A percentile compares a stretch with the other conserved stretches of the same genome.
Evolutionary conservation across 768 basidiomycete species (phyloP).

Genomic region (Pluteus cervinus): DNA sequence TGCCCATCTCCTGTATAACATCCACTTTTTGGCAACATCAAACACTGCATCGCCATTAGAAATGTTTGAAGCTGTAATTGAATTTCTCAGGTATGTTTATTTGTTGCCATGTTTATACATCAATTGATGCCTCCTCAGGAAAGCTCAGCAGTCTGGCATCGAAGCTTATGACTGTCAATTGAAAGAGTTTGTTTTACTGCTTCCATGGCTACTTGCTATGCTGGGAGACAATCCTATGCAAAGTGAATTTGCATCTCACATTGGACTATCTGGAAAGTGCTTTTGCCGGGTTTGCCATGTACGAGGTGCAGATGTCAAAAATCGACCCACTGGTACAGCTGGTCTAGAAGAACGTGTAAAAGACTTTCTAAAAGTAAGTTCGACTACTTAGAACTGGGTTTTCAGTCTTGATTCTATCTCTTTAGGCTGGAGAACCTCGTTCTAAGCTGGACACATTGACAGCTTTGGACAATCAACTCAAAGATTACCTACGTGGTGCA

Average conservation of each 20-base stretch:
- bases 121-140: constrained; percentile 10
- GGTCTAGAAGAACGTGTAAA: constrained; percentile 14
- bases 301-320: constrained; percentile 13
- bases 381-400: background rate
- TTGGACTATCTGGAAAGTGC: constrained; percentile 28
- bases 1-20: constrained; percentile 25
- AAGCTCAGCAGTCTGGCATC: constrained; percentile 22
- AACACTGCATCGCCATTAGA: constrained; percentile 35
- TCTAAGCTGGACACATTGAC: constrained; percentile 10
- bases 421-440: constrained; percentile 12
- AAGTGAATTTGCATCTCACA: constrained; percentile 38
- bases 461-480: constrained; percentile 13
- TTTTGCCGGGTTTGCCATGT: constrained; percentile 37
- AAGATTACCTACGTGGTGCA: constrained; percentile 10
- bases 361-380: constrained; percentile 18
- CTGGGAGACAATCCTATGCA: constrained; percentile 44
- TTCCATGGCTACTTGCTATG: constrained; percentile 24
- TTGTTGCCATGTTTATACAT: background rate
- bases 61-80: constrained; percentile 34
- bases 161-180: constrained; percentile 29
- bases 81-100: constrained; percentile 24
- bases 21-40: constrained; percentile 36
- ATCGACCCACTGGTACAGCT: constrained; percentile 5
- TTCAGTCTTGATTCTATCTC: background rate
- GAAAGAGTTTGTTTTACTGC: constrained; percentile 21